Evolutionary conservation across 768 basidiomycete species (phyloP), one percentile per base, ranked within the genome.

Genomic region (Mycena filopes): DNA sequence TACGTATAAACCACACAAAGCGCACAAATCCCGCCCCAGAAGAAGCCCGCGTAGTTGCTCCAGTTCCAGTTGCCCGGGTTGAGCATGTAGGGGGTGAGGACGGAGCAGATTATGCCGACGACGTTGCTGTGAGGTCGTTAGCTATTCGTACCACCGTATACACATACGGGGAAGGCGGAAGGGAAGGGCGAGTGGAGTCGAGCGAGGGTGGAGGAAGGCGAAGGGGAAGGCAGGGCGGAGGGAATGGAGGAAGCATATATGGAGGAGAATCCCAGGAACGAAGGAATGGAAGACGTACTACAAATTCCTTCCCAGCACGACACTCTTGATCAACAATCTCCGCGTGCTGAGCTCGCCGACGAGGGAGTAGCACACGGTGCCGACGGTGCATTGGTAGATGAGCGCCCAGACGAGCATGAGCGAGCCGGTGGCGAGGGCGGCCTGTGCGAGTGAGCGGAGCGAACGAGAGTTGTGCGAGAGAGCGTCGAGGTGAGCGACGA

Each of bases 31-130:
- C 66, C 58, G 42, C 62, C 69, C 66, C 69, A 70, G 66, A 70
- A 68, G 55, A 70, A 68, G 33, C 66, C 69, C 4, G 67, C 50
- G 33, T 57, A 68, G 62, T 70, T 70, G 47, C 54, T 26, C 69
- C 66, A 70, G 60, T 68, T 61, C 69, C 66, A 70, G 10, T 20
- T 29, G 42, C 48, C 42, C 16, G 69, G 69, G 59, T 70, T 70
- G 58, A 70, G 66, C 69, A 70, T 70, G 69, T 68, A 70, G 20
- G 67, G 69, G n/a, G 69, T 68, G 40, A 70, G 60, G 16, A 70
- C 69, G 45, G 61, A 60, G 59, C 63, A 68, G 45, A 70, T 55
- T 26, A 70, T 70, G 38, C 66, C 69, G 47, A 70, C 66, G 63
- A 70, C 43, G 63, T 70, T 70, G 51, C 69, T 70, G 53, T n/a